Evolutionary conservation across 768 basidiomycete species (phyloP), one percentile per base, ranked within the genome.

Genomic region (Kwoniella botswanensis): DNA sequence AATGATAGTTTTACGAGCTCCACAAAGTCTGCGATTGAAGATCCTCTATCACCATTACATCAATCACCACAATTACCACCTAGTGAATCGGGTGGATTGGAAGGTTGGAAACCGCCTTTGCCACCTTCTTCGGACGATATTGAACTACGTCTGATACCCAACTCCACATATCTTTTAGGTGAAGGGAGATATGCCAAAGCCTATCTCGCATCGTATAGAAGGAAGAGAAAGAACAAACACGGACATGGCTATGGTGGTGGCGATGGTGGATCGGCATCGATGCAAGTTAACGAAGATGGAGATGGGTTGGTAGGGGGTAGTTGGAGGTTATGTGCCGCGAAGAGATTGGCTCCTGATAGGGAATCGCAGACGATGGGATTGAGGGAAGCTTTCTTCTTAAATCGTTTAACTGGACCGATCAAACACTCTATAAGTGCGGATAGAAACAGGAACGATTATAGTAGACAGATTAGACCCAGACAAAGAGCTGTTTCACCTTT

Each of bases 271-370:
- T 21, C 44, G 6, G 22, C 13, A 29, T 50, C 18, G 44, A 41
- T 55, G 22, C 59, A 68, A 53, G 71, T 68, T 18, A 75, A 72
- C 26, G 68, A 60, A n/a, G 26, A 58, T 26, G 74, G 72, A 15
- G 74, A 72, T 65, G 67, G 73, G 17, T 13, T 63, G 24, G 43
- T 50, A n/a, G 71, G 68, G 29, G 71, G 69, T n/a, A 66, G 55
- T n/a, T 83, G 85, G 82, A 67, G 61, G 22, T 65, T 85, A 4
- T 86, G 85, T 65, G 85, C 85, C 0, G 84, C 81, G n/a, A 86
- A 86, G 74, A 72, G 82, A 13, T 65, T 84, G 26, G 74, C 78
- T 3, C 74, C 80, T 1, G 85, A 85, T 67, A 75, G 78, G 26
- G 84, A 85, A 64, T 79, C 79, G 11, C 83, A 85, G 63, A 75